phyloP scores from a whole-genome alignment of 2,329 filamentous ascomycete genomes.

The Nothophoma quercina region DNA sequence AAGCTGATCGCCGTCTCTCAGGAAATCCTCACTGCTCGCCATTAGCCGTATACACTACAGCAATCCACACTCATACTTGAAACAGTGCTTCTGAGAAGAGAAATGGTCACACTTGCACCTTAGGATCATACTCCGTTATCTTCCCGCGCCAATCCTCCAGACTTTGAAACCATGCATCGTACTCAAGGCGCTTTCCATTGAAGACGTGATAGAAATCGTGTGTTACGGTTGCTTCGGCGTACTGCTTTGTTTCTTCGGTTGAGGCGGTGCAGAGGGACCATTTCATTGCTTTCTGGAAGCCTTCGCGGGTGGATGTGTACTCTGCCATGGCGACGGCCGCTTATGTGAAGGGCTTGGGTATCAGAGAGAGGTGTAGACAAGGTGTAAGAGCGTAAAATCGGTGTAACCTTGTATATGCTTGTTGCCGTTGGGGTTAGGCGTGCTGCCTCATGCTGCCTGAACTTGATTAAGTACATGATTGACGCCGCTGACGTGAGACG shows the following conservation, averaged over 20 bases:
- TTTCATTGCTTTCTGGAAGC: neutral
- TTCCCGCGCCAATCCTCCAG: neutral
- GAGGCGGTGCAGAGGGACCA: neutral
- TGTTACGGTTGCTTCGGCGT: neutral
- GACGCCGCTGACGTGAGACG: neutral
- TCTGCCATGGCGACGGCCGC: neutral
- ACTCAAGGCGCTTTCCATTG: neutral
- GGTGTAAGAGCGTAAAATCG: no score
- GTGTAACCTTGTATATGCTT: no score
- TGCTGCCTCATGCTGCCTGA: no score
- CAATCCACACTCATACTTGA: neutral
- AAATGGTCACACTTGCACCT: neutral
- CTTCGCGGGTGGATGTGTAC: neutral
- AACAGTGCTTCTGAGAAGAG: no score
- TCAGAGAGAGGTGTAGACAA: no score
- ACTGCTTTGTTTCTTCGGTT: neutral
- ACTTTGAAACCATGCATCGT: neutral
- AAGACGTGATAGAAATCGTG: neutral
- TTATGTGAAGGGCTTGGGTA: no score
- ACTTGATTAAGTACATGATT: neutral
- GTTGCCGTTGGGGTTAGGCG: no score
- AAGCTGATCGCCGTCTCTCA: neutral
- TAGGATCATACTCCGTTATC: neutral
- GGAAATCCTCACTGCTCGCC: neutral
- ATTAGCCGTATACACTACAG: no score